Evolutionary conservation across 305 asterid genomes (phyloP), one percentile per base, ranked within the genome.

Genomic region (Fraxinus sp.): DNA sequence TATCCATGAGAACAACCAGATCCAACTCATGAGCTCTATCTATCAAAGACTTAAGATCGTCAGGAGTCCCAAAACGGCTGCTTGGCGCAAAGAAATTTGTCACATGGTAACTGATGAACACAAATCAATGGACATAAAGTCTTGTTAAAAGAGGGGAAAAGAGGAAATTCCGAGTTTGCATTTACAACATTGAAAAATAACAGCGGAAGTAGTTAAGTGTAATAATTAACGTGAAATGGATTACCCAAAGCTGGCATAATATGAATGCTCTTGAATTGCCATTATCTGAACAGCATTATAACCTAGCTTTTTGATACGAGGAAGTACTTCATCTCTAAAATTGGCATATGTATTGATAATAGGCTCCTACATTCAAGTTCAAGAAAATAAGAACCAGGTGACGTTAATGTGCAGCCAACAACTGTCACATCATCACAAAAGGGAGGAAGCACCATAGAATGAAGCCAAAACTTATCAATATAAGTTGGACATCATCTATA

Each of bases 191-290:
- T 71, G 46, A 32, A 71, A 71, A 71, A 71, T 13, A 68, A 52
- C 11, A 14, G 59, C n/a, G 36, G 71, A 22, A 70, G 46, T 35
- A 85, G 68, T 64, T 41, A 78, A 82, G 78, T 74, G 73, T 36
- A 72, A 35, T 24, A 75, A 49, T 76, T 16, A 76, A 37, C 57
- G 74, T 36, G 64, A 81, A 57, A 39, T 76, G 20, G 0, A 83
- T 82, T 97, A 97, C 99, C 99, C 99, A 85, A 97, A 97, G 87
- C 99, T 93, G 84, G 98, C 99, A 91, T 97, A 97, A 85, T 97
- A 97, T 46, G 99, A 93, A 87, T 97, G 99, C 94, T 97, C 99
- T 90, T 95, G 99, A 87, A 97, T 95, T 82, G 99, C 99, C 99
- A 97, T 97, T 76, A 97, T 93, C 89, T 97, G 99, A 90, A 97